These are phyloP conservation scores for Lycium barbarum DNA, from an alignment of 257 asterid species.

Conservation along the genomic window DNA sequence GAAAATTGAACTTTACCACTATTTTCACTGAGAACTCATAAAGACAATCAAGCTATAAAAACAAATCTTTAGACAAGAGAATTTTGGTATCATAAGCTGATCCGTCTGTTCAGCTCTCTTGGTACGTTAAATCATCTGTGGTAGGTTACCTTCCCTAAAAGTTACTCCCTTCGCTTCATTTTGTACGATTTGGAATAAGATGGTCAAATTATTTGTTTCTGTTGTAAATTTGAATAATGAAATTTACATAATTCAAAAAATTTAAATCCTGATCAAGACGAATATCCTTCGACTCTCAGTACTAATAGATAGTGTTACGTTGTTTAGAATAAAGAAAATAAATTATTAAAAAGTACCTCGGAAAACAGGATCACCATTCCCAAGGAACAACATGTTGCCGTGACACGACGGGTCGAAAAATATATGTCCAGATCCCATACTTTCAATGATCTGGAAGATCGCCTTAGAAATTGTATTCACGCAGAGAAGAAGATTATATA, in stretches of 20 bases:
- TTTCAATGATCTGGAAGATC: conserved; percentile 9
- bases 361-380: conserved; percentile 64
- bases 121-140: background rate
- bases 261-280: background rate
- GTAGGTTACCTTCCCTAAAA: background rate
- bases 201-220: background rate
- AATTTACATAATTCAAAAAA: background rate
- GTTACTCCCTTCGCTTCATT: background rate
- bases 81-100: conserved; percentile 13
- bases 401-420: conserved; percentile 76
- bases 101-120: background rate
- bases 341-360: conserved; percentile 55
- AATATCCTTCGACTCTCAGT: background rate
- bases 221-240: background rate
- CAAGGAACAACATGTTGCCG: conserved; percentile 74
- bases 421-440: conserved; percentile 82
- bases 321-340: background rate
- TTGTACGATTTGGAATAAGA: background rate
- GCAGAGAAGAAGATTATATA: conserved; percentile 27
- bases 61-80: background rate
- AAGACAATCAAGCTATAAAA: background rate
- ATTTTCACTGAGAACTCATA: background rate
- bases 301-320: background rate
- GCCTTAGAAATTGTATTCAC: conserved; percentile 38
- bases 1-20: background rate